Evolutionary conservation across 2,329 filamentous ascomycete genomes (phyloP).

Genomic region (Diaporthe aspalathi): DNA sequence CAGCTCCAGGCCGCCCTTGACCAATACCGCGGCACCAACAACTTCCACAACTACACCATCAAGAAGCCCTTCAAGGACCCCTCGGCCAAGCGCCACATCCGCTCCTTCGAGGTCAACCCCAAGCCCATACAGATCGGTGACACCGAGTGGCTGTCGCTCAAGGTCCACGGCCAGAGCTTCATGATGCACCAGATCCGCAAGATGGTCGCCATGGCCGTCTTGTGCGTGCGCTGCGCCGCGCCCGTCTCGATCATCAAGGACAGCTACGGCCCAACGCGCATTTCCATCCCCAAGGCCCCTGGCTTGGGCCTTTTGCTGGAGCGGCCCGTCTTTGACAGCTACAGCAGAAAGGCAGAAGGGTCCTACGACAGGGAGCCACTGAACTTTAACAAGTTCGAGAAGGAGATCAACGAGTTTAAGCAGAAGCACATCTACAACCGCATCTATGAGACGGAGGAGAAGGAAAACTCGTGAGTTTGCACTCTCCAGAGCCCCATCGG

Average conservation of each 20-base stretch:
- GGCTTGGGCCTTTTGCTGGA: slow-evolving; percentile 89
- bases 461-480: slow-evolving; percentile 82
- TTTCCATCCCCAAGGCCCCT: slow-evolving; percentile 94
- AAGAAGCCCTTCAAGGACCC: slow-evolving; percentile 85
- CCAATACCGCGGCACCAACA: slow-evolving; percentile 84
- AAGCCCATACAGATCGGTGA: slow-evolving; percentile 86
- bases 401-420: slow-evolving; percentile 89
- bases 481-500: neutral
- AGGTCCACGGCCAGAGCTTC: slow-evolving; percentile 97
- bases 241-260: slow-evolving; percentile 76
- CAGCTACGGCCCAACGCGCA: slow-evolving; percentile 77
- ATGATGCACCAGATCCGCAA: slow-evolving; percentile 99
- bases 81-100: slow-evolving; percentile 90
- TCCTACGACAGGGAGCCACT: slow-evolving; percentile 75
- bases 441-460: slow-evolving; percentile 91
- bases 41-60: slow-evolving; percentile 98
- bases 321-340: slow-evolving; percentile 88
- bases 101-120: slow-evolving; percentile 84
- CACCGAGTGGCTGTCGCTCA: slow-evolving; percentile 94
- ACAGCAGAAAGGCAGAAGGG: slow-evolving; percentile 79
- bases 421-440: slow-evolving; percentile 90
- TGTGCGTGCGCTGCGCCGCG: slow-evolving; percentile 87
- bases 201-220: slow-evolving; percentile 93
- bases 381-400: slow-evolving; percentile 81
- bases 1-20: slow-evolving; percentile 81